Evolutionary conservation across 257 asterid species (phyloP).

Genomic region (Solanum neorickii): DNA sequence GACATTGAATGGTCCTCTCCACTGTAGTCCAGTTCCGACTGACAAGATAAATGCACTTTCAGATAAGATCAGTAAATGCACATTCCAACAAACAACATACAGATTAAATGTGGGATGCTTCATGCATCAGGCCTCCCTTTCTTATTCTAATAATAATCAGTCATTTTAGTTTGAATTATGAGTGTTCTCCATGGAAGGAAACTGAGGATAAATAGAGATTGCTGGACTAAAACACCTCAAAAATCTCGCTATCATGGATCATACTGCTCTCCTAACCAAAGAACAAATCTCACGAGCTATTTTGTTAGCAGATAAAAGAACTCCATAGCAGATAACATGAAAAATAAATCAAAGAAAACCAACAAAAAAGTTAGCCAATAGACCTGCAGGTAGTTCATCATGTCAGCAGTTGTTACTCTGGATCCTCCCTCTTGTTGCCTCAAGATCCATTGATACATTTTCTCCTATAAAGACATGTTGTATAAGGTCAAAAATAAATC

Average conservation of each 20-base stretch:
- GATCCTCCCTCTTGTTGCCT: slow-evolving; percentile 41
- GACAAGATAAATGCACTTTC: not conserved
- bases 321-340: not conserved
- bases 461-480: slow-evolving; percentile 17
- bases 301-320: not conserved
- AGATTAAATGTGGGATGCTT: not conserved
- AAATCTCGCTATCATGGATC: not conserved
- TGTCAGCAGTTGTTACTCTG: slow-evolving; percentile 26
- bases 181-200: not conserved
- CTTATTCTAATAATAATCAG: not conserved
- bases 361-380: not conserved
- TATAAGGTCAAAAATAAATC: not conserved
- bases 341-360: not conserved
- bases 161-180: not conserved
- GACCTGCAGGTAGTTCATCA: slow-evolving; percentile 33
- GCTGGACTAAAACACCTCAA: not conserved
- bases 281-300: not conserved
- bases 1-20: slow-evolving; percentile 35
- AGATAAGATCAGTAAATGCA: not conserved
- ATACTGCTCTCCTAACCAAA: not conserved
- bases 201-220: not conserved
- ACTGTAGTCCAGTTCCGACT: slow-evolving; percentile 30
- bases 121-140: not conserved
- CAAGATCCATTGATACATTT: slow-evolving; percentile 35
- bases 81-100: not conserved